Evolutionary conservation across 192 early-diverging fungal genomes (phyloP).

Genomic region (Mortierella antarctica): DNA sequence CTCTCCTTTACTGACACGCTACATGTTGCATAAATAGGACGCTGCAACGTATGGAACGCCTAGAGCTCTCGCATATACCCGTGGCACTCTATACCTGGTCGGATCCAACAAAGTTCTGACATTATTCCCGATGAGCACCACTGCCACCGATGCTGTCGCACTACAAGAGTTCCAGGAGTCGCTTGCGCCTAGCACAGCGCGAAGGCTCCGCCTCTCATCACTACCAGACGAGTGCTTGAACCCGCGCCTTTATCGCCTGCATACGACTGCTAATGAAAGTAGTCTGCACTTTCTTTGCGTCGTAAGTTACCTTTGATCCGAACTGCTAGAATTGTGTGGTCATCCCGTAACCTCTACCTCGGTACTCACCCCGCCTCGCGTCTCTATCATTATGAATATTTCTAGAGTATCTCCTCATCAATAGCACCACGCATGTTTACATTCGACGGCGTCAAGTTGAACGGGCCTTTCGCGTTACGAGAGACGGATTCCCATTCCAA

Average conservation of each 20-base stretch:
- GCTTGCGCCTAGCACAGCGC: background rate
- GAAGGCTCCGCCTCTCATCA: background rate
- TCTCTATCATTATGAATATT: too few relatives aligned
- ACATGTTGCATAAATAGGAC: background rate
- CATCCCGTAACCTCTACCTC: too few relatives aligned
- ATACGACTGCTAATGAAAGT: background rate
- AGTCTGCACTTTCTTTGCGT: background rate
- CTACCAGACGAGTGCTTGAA: constrained; percentile 12
- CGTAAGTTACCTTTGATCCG: background rate
- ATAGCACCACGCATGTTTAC: constrained; percentile 3
- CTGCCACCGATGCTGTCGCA: constrained; percentile 2
- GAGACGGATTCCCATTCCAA: background rate
- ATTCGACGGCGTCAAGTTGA: background rate
- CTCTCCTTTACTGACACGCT: background rate
- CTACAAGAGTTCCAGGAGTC: background rate
- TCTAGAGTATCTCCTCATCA: background rate
- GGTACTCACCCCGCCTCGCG: too few relatives aligned
- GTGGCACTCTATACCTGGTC: background rate
- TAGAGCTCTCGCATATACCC: constrained; percentile 1
- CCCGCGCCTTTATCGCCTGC: background rate
- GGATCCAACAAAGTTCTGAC: constrained; percentile 6
- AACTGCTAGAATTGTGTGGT: too few relatives aligned
- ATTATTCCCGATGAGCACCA: background rate
- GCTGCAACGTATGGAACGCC: background rate
- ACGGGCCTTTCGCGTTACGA: background rate